A percentile compares a stretch with the other conserved stretches of the same genome.
Evolutionary conservation across 352 stramenopile species (phyloP).

Genomic region (Phytophthora vignae): DNA sequence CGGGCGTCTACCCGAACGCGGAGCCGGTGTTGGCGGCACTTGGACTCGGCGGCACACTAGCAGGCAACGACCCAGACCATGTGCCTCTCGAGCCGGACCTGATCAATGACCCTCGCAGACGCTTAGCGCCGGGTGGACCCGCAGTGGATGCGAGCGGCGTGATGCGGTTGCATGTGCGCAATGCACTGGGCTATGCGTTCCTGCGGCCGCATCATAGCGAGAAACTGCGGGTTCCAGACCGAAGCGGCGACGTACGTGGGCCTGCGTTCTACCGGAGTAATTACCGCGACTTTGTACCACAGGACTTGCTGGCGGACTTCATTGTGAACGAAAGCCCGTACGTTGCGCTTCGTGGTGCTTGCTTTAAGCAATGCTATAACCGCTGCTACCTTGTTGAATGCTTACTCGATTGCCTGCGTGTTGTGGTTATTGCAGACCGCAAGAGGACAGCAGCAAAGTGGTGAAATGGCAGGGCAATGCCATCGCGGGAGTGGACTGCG

Average conservation of each 20-base stretch:
- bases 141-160: slow-evolving; percentile 61
- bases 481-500: slow-evolving; percentile 49
- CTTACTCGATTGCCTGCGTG: background rate
- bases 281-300: slow-evolving; percentile 58
- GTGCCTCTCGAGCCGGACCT: slow-evolving; percentile 57
- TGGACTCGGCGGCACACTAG: slow-evolving; percentile 62
- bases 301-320: slow-evolving; percentile 49
- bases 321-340: slow-evolving; percentile 47
- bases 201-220: slow-evolving; percentile 55
- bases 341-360: slow-evolving; percentile 19
- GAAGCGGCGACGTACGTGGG: slow-evolving; percentile 5
- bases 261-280: slow-evolving; percentile 43
- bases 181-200: slow-evolving; percentile 58
- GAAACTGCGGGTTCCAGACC: slow-evolving; percentile 27
- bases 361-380: background rate
- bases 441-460: slow-evolving; percentile 36
- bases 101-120: slow-evolving; percentile 60
- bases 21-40: slow-evolving; percentile 55
- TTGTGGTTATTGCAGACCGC: slow-evolving; percentile 17
- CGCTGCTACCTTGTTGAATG: background rate
- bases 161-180: slow-evolving; percentile 64
- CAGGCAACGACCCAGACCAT: slow-evolving; percentile 49
- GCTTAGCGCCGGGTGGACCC: slow-evolving; percentile 33
- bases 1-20: slow-evolving; percentile 60
- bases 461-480: slow-evolving; percentile 77